Base-by-base conservation (phyloP, 2,329 filamentous ascomycete genomes). In the Rugonectria rugulosa region DNA sequence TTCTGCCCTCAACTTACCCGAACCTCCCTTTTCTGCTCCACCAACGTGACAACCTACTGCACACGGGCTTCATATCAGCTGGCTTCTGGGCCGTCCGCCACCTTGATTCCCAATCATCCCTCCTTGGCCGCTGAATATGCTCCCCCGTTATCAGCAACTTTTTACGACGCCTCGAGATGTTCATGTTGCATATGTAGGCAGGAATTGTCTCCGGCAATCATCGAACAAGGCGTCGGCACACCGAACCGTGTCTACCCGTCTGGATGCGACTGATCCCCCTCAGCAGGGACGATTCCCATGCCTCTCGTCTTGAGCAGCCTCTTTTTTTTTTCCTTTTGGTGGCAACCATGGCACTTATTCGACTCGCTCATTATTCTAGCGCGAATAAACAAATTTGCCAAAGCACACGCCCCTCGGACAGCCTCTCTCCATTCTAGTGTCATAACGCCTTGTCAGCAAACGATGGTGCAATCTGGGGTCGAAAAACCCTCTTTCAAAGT, bases 381-480 rank as follows among this genome's bases (percentile, higher is more conserved):
- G 53, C 53, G 26, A 36, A 24, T 14, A 40, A 38, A 45, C 45
- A 37, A 51, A 41, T 23, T 37, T 43, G 21, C 38, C 40, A 43
- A 57, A 61, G 23, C 38, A 48, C 47, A 42, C 17, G 20, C 15
- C 38, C 43, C 32, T 34, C 37, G 21, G 53, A 48, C 32, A 5
- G 27, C 36, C 21, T 23, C 40, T 31, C 48, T 34, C 29, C 21
- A 36, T 38, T 32, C 34, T 66, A 62, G 63, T 64, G 63, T 47
- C 43, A 68, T 67, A 61, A 66, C 66, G 62, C 61, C 66, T 68
- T 68, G 64, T 66, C 64, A 68, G 64, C 62, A 55, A 53, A 26
- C 46, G 41, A 68, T 68, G 66, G 64, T 68, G 66, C 65, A 68
- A 68, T 68, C 61, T 56, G 59, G 64, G 62, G 62, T 63, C 47